Percentiles rank a stretch among this genome's conserved stretches.
phyloP scores from a whole-genome alignment of 257 asterid genomes.

The Ilex aquifolium region DNA sequence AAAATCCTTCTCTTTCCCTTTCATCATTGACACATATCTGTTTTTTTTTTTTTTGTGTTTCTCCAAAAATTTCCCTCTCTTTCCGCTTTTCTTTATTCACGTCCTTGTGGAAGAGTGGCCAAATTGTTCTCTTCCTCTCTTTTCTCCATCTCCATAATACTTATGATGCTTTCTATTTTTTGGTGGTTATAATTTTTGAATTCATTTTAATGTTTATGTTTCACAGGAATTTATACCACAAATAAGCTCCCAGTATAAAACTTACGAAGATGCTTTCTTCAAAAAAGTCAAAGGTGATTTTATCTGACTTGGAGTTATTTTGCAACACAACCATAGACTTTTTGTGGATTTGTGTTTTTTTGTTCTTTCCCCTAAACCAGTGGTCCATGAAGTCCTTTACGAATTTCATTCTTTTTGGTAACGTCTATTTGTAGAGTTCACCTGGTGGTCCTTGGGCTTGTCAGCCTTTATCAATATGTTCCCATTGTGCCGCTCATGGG shows the following conservation, averaged over 20 bases:
- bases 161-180: not conserved
- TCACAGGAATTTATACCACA: slow-evolving; percentile 71
- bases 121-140: no score
- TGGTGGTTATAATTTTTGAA: not conserved
- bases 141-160: no score
- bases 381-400: not conserved
- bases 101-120: no score
- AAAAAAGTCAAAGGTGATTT: slow-evolving; percentile 54
- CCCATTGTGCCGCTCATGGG: not conserved
- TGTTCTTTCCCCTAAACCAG: no score
- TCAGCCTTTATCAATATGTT: not conserved
- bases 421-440: not conserved
- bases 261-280: slow-evolving; percentile 72
- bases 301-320: not conserved
- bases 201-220: not conserved
- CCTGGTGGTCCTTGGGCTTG: not conserved
- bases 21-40: no score
- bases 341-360: no score
- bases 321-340: not conserved
- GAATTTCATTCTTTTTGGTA: no score
- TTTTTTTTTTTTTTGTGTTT: no score
- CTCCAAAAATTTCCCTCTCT: no score
- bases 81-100: no score
- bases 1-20: no score
- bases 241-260: slow-evolving; percentile 46